Percentiles rank a stretch among this genome's conserved stretches.
Evolutionary conservation across 2,329 filamentous ascomycete genomes (phyloP).

Genomic region (Talaromyces rugulosus): DNA sequence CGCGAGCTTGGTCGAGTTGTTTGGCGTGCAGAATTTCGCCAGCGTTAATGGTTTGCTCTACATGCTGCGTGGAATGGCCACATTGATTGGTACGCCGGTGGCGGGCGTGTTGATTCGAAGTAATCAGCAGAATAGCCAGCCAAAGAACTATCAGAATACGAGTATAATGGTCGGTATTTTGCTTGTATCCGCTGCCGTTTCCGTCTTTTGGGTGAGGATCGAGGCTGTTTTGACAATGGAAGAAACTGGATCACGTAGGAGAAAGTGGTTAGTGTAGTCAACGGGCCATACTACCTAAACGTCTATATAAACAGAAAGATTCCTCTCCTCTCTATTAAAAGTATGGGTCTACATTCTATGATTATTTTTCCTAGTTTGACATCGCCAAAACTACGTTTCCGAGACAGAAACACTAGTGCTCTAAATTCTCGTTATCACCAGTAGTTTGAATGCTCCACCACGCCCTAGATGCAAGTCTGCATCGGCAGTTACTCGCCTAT

Average conservation of each 20-base stretch:
- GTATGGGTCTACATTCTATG: neutral
- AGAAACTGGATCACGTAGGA: neutral
- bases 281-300: neutral
- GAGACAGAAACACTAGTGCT: no score
- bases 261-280: slow-evolving; percentile 6
- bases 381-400: no score
- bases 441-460: neutral
- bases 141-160: slow-evolving; percentile 21
- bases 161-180: slow-evolving; percentile 23
- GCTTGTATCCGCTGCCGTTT: slow-evolving; percentile 19
- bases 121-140: slow-evolving; percentile 5
- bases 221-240: slow-evolving; percentile 17
- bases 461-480: neutral
- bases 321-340: neutral
- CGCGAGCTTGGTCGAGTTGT: slow-evolving; percentile 35
- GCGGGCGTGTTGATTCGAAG: slow-evolving; percentile 25
- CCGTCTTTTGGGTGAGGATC: slow-evolving; percentile 23
- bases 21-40: slow-evolving; percentile 36
- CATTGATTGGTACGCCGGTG: slow-evolving; percentile 35
- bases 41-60: slow-evolving; percentile 38
- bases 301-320: neutral
- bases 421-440: no score
- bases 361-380: no score
- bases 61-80: slow-evolving; percentile 35
- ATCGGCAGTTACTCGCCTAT: neutral